Base-by-base conservation (phyloP, 441 rosid species). In the Erodium chrysanthum region DNA sequence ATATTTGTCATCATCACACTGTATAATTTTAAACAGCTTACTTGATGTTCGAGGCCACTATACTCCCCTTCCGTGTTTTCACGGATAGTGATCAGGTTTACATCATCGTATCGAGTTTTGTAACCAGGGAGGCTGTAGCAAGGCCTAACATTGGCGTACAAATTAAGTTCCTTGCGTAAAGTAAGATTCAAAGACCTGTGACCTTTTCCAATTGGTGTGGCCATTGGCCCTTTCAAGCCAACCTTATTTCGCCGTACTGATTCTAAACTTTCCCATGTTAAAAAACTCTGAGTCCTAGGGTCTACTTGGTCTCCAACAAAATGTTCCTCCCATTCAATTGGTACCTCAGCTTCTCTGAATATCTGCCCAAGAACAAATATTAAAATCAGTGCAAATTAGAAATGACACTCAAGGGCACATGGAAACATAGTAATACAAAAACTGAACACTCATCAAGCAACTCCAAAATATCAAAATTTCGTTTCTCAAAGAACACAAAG, bases 161-260 rank as follows among this genome's bases (percentile, higher is more conserved):
- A 73, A 75, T 87, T 89, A 70, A 94, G 90, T 74, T 94, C 99
- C 78, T 94, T 89, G 86, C 99, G 83, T 40, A 94, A 84, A 37
- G 96, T 89, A 44, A 94, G 91, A 66, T 94, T 94, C 84, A 94
- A 79, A 46, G 99, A 94, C 54, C 99, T 88, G 75, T 94, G 99
- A 66, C 99, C 99, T 74, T 91, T 94, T 48, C 99, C 99, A 68
- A 94, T 88, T 7, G 99, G 99, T n/a, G 99, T 95, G 8, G 99
- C 97, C 97, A 94, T 94, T 29, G 97, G 97, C 62, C 99, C 99
- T 87, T 95, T 94, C 76, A 91, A 81, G n/a, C 99, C 99, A 9
- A 89, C 96, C 73, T 68, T 75, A 67, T 85, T 88, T 22, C 73
- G 68, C 42, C 87, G 80, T 25, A 94, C 97, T 4, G 99, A 94